A percentile compares a stretch with the other conserved stretches of the same genome.
phyloP scores from a whole-genome alignment of 202 grass and related monocot species.

The Zizania palustris region DNA sequence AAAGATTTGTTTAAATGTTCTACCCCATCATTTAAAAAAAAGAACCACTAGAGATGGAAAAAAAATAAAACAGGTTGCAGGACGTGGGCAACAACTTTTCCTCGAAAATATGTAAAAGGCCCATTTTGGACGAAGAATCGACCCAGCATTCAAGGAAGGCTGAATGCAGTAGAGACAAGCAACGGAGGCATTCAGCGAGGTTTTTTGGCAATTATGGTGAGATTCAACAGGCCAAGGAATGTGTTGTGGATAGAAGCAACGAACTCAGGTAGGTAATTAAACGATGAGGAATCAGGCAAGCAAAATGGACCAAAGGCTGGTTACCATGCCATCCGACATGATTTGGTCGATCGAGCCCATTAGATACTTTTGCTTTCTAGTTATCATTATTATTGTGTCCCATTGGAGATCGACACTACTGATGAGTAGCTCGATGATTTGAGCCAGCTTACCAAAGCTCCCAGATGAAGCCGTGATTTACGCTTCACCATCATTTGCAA shows the following conservation, averaged over 20 bases:
- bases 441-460: neutral
- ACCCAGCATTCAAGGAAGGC: neutral
- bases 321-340: too few relatives aligned
- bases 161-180: neutral
- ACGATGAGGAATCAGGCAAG: neutral
- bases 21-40: too few relatives aligned
- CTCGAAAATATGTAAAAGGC: neutral
- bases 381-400: neutral
- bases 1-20: too few relatives aligned
- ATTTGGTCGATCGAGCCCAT: too few relatives aligned
- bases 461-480: slow-evolving; percentile 12
- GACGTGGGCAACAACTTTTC: neutral
- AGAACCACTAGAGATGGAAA: too few relatives aligned
- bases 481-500: slow-evolving; percentile 44
- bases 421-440: slow-evolving; percentile 12
- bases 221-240: neutral
- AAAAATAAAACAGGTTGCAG: too few relatives aligned
- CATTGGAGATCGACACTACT: neutral
- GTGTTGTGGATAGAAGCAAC: neutral
- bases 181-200: neutral
- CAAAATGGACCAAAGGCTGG: slow-evolving; percentile 1
- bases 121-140: neutral
- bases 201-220: neutral
- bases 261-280: neutral
- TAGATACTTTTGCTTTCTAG: neutral